Percentiles rank a stretch among this genome's conserved stretches.
Evolutionary conservation across 2,329 filamentous ascomycete species (phyloP).

Genomic region (Furcasterigmium furcatum): DNA sequence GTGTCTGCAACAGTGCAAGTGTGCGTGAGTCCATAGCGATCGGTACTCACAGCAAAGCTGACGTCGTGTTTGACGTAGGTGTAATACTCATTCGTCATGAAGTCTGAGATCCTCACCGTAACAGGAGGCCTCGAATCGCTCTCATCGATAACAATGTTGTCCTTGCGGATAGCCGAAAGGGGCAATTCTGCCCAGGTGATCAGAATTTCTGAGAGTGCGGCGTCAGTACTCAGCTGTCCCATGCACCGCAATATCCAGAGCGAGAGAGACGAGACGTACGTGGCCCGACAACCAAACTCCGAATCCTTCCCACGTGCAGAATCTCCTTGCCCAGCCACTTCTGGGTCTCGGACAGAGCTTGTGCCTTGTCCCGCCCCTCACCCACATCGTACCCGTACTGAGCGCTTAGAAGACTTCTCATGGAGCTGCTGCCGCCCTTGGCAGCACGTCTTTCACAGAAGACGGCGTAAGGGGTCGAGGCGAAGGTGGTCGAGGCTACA

Average conservation of each 20-base stretch:
- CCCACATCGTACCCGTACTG: background rate
- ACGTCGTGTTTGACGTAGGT: slow-evolving; percentile 1
- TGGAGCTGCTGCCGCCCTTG: background rate
- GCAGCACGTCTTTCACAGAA: background rate
- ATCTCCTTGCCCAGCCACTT: slow-evolving; percentile 2
- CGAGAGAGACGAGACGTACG: background rate
- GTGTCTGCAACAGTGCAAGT: too few relatives aligned
- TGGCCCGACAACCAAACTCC: slow-evolving; percentile 1
- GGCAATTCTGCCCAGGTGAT: slow-evolving; percentile 2
- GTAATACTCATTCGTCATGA: background rate
- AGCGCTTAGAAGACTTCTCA: background rate
- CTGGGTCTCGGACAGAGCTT: slow-evolving; percentile 1
- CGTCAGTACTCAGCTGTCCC: background rate
- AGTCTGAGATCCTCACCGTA: background rate
- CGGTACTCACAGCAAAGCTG: slow-evolving; percentile 1
- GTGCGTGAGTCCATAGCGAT: background rate
- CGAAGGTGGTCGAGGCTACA: background rate
- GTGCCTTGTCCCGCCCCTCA: background rate
- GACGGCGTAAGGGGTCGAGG: background rate
- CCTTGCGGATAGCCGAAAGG: slow-evolving; percentile 1
- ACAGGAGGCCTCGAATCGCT: background rate
- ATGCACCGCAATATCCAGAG: too few relatives aligned
- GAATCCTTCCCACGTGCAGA: background rate
- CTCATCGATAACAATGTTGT: slow-evolving; percentile 1
- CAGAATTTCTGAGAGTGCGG: background rate